Evolutionary conservation across 495 filamentous ascomycete species (phyloP), one percentile per base, ranked within the genome.

Genomic region (Cercophora sp.): DNA sequence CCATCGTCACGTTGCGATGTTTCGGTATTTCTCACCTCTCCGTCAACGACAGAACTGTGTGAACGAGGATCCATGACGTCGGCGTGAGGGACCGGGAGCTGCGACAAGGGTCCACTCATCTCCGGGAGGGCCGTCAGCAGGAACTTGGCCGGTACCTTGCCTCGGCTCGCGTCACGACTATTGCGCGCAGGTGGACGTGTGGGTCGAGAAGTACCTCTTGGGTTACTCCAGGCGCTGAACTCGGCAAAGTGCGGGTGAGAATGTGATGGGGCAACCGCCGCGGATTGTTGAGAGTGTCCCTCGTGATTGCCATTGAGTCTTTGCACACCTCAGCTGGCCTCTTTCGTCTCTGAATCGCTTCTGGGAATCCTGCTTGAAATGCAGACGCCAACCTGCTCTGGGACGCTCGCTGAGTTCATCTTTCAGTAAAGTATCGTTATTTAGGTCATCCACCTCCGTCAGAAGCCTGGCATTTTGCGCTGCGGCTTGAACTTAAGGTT

Each of bases 271-370:
- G 49, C 46, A 48, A 36, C 41, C 45, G 36, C 49, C 50, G 51
- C n/a, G 56, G 60, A 60, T 65, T 65, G 62, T 65, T 65, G 62
- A 65, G 62, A 48, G 15, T 11, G n/a, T 25, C 23, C 61, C 61
- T 65, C 59, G 62, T 65, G 62, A 65, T 65, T 62, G 45, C 27
- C 16, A 25, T 24, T 46, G 53, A 36, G 19, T 22, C 40, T 34
- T 35, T 45, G 19, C 23, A 37, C 24, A 13, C 43, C 55, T 57
- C 51, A 51, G 42, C 49, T 54, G 42, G 53, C 48, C 42, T 35
- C 36, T 44, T 48, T 34, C 54, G 25, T 19, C 52, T 49, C 44
- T 19, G 26, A n/a, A n/a, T n/a, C n/a, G n/a, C n/a, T n/a, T n/a
- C n/a, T n/a, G n/a, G n/a, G n/a, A n/a, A n/a, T n/a, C n/a, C n/a